Percentiles rank a stretch among this genome's conserved stretches.
Conservation (phyloP, 1,139 yeast genomes). For the Geotrichum carabidarum region DNA sequence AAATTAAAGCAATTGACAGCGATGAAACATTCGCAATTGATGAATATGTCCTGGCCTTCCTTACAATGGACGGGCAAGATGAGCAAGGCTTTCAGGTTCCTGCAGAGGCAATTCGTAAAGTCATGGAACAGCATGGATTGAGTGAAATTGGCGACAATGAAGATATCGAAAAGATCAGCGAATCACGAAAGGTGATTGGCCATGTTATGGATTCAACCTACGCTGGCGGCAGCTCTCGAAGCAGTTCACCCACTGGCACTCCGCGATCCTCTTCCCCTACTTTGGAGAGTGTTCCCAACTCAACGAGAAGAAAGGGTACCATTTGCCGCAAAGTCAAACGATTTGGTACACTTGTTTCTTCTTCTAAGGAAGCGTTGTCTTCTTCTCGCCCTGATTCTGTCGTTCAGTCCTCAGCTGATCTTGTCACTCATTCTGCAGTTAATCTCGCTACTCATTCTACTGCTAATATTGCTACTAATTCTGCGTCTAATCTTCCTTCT, state of each 20-base stretch:
- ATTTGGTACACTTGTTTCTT: conserved; percentile 3
- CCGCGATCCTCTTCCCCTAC: conserved; percentile 4
- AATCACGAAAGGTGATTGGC: conserved; percentile 13
- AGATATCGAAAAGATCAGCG: conserved; percentile 6
- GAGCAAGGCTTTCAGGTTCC: conserved; percentile 15
- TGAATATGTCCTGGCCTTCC: conserved; percentile 65
- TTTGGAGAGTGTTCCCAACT: neutral
- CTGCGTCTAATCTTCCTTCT: neutral
- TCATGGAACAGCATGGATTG: conserved; percentile 14
- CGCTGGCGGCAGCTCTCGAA: neutral
- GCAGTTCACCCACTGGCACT: neutral
- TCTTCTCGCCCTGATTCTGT: neutral
- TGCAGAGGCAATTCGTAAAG: conserved; percentile 14
- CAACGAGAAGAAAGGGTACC: neutral
- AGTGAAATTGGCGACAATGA: neutral
- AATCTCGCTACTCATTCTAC: neutral
- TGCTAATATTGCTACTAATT: no score
- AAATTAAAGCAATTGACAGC: conserved; percentile 48
- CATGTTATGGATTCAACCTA: conserved; percentile 17
- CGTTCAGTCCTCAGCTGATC: neutral
- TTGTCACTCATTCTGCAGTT: no score
- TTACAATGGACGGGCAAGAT: conserved; percentile 29
- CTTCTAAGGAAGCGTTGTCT: neutral
- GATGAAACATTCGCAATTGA: conserved; percentile 53
- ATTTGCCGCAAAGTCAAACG: conserved; percentile 1